A percentile compares a stretch with the other conserved stretches of the same genome.
These are phyloP conservation scores for Venturia effusa DNA, from an alignment of 2,329 filamentous ascomycete genomes.

Conservation along the genomic window DNA sequence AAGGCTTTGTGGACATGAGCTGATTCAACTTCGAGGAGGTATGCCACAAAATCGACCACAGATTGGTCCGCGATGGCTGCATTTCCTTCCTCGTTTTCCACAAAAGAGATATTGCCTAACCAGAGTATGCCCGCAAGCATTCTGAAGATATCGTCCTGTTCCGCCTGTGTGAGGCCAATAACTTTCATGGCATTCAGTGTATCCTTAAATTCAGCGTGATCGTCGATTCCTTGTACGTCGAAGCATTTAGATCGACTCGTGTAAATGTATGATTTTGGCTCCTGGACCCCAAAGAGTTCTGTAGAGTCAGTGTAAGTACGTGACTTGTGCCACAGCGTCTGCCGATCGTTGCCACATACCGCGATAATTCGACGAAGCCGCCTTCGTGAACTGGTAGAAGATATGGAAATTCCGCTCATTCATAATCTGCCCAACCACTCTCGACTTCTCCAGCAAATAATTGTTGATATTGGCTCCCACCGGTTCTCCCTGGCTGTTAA, in stretches of 20 bases:
- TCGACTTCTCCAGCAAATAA: constrained; percentile 88
- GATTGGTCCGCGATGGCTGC: constrained; percentile 79
- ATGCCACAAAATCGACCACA: constrained; percentile 88
- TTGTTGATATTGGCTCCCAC: constrained; percentile 97
- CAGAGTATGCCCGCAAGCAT: constrained; percentile 87
- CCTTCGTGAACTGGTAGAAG: constrained; percentile 98
- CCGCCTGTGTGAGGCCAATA: constrained; percentile 76
- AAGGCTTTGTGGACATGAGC: constrained; percentile 74
- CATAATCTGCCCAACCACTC: constrained; percentile 87
- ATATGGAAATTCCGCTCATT: constrained; percentile 99
- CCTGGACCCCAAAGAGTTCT: constrained; percentile 72
- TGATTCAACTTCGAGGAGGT: constrained; percentile 79
- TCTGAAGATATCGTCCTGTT: constrained; percentile 94
- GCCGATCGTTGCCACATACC: constrained; percentile 25
- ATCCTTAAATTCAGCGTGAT: constrained; percentile 77
- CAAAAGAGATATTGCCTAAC: constrained; percentile 89
- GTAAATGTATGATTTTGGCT: constrained; percentile 85
- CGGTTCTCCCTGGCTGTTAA: constrained; percentile 83
- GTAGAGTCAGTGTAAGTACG: constrained; percentile 5
- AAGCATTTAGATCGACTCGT: constrained; percentile 91
- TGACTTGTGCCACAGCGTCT: not conserved
- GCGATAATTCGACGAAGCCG: constrained; percentile 75
- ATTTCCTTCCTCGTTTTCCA: constrained; percentile 80
- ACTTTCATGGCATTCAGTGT: constrained; percentile 90
- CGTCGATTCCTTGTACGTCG: constrained; percentile 89